Evolutionary conservation across 441 rosid genomes (phyloP), one percentile per base, ranked within the genome.

Genomic region (Arabidopsis hybrid): DNA sequence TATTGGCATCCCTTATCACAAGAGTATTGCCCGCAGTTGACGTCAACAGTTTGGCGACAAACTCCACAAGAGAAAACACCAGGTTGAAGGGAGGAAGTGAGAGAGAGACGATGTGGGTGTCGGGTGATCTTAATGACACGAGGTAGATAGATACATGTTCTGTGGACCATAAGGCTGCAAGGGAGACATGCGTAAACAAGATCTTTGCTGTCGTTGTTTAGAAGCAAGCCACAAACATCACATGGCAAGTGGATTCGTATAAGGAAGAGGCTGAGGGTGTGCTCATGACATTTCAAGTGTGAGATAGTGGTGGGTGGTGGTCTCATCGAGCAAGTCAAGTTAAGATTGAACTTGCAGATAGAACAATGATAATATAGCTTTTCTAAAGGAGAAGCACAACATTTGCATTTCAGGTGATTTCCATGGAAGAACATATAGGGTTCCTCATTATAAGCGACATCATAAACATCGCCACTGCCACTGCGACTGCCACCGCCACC

Each of bases 51-150:
- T 26, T 36, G 7, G 31, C 60, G 74, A 16, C 66, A 70, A 36
- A 70, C 59, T 26, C 67, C 75, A 29, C 73, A 60, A 10, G 34
- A 1, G 11, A 60, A 31, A 5, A 60, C 60, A 38, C 38, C 9
- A 14, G 51, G 40, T 38, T 17, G 42, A 59, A 70, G 1, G 3
- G 52, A 49, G 32, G 67, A 58, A 58, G 36, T 18, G 46, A 7
- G 1, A 7, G 65, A 69, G 5, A 69, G 56, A 14, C 49, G 74
- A 17, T 69, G 74, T 5, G 12, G 66, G 17, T n/a, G 74, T 8
- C 74, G 75, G 0, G 45, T 71, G 12, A 71, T 50, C 21, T 50
- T 12, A 29, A 60, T 60, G 32, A 60, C 49, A 43, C 69, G 51
- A 50, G 74, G 74, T 7, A 60, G 14, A 8, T 51, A 61, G 39